These are phyloP conservation scores for Cladobotryum protrusum DNA, from an alignment of 2,329 filamentous ascomycete genomes.

Conservation along the genomic window DNA sequence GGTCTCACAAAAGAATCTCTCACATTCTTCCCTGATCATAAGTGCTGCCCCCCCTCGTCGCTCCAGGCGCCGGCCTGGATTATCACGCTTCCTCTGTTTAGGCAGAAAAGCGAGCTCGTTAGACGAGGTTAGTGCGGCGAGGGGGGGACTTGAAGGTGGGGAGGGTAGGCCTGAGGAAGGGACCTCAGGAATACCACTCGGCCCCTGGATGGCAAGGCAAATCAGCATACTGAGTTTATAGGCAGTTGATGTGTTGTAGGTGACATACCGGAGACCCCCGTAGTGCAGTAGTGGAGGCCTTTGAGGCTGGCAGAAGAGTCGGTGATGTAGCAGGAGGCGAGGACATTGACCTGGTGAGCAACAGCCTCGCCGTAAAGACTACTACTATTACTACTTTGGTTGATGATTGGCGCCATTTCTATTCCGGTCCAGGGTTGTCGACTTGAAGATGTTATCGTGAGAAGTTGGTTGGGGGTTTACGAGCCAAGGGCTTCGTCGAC, in stretches of 20 bases:
- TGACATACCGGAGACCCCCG: constrained; percentile 66
- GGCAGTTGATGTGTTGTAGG: not conserved
- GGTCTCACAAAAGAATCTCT: constrained; percentile 99
- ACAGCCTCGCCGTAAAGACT: constrained; percentile 70
- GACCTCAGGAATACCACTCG: constrained; percentile 95
- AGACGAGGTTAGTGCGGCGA: constrained; percentile 64
- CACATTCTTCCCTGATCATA: constrained; percentile 98
- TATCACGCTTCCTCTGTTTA: constrained; percentile 44
- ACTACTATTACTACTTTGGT: constrained; percentile 60
- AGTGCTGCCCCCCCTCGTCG: constrained; percentile 87
- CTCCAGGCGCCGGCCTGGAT: constrained; percentile 37
- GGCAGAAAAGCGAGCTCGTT: constrained; percentile 61
- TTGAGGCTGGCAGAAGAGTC: constrained; percentile 65
- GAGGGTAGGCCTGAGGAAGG: constrained; percentile 77
- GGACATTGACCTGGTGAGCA: constrained; percentile 64
- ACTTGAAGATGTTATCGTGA: not conserved
- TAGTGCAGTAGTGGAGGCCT: constrained; percentile 94
- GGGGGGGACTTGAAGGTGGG: constrained; percentile 83
- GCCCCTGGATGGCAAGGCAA: constrained; percentile 48
- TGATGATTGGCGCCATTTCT: constrained; percentile 64
- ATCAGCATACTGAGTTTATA: not conserved
- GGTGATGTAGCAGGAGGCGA: constrained; percentile 88
- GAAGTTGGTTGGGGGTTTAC: constrained; percentile 2
- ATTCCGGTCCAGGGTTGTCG: constrained; percentile 19
- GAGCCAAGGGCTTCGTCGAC: constrained; percentile 11